Conservation (phyloP, 371 early-diverging fungal genomes). For the Entomophthora muscae region DNA sequence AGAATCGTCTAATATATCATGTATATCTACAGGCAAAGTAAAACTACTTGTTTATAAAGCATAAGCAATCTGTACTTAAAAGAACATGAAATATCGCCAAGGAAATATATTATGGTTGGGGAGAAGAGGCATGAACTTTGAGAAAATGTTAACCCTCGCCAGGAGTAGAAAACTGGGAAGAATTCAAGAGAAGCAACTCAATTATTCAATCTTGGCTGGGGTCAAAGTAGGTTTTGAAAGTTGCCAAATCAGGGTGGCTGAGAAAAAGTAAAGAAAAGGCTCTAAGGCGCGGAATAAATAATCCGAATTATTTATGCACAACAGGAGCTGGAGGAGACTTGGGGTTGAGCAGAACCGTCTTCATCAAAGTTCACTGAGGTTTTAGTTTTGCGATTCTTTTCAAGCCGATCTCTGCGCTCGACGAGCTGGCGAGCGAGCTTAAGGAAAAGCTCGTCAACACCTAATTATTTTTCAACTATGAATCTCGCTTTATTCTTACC, state of each 20-base stretch:
- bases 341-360: background rate
- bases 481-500: slow-evolving; percentile 18
- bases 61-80: too few relatives aligned
- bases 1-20: too few relatives aligned
- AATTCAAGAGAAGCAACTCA: too few relatives aligned
- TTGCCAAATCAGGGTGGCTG: background rate
- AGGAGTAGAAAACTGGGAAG: too few relatives aligned
- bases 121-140: too few relatives aligned
- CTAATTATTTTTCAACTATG: slow-evolving; percentile 8
- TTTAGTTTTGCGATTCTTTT: background rate
- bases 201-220: too few relatives aligned
- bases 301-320: background rate
- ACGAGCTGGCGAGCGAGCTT: slow-evolving; percentile 34
- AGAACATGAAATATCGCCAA: too few relatives aligned
- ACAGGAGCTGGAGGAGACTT: background rate
- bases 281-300: background rate
- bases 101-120: too few relatives aligned
- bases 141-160: too few relatives aligned
- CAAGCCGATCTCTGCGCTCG: slow-evolving; percentile 23
- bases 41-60: too few relatives aligned
- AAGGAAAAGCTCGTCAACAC: slow-evolving; percentile 37
- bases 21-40: too few relatives aligned
- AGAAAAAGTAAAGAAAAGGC: background rate
- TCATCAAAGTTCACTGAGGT: background rate
- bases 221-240: too few relatives aligned